Conservation (phyloP, 257 asterid species). For the Fraxinus americana region DNA sequence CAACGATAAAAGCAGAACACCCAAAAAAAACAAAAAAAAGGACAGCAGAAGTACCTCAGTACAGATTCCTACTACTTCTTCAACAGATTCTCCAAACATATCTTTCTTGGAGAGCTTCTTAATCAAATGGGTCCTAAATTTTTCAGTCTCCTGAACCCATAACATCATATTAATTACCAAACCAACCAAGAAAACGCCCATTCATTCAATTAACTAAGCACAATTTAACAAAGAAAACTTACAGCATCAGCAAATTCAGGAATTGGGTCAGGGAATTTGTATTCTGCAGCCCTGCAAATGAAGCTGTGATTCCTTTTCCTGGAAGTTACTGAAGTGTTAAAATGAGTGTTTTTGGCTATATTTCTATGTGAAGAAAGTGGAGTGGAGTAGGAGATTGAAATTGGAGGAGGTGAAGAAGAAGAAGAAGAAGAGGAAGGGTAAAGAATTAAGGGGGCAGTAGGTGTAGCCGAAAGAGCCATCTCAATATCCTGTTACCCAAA, state of each 20-base stretch:
- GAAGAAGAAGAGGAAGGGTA: conserved; percentile 22
- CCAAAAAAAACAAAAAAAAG: neutral
- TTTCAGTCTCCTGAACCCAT: conserved; percentile 72
- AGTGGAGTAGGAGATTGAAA: conserved; percentile 12
- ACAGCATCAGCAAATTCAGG: conserved; percentile 95
- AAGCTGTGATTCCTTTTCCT: conserved; percentile 25
- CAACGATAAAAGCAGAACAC: neutral
- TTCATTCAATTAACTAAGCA: neutral
- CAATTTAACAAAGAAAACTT: conserved; percentile 18
- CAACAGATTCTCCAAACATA: conserved; percentile 71
- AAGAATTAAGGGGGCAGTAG: conserved; percentile 24
- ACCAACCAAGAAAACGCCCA: neutral
- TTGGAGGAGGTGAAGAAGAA: conserved; percentile 20
- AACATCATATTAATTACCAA: conserved; percentile 9
- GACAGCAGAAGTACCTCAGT: conserved; percentile 53
- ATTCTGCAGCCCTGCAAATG: conserved; percentile 78
- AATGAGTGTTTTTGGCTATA: conserved; percentile 13
- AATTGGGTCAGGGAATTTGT: conserved; percentile 92
- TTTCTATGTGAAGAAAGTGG: conserved; percentile 6
- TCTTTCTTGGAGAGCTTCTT: conserved; percentile 81
- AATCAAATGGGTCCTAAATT: conserved; percentile 63
- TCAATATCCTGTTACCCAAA: neutral
- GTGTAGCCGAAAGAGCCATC: conserved; percentile 32
- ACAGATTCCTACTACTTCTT: conserved; percentile 81
- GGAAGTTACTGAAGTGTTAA: neutral